These are phyloP conservation scores for Hysterangium stoloniferum DNA, from an alignment of 768 basidiomycete genomes.

Conservation along the genomic window DNA sequence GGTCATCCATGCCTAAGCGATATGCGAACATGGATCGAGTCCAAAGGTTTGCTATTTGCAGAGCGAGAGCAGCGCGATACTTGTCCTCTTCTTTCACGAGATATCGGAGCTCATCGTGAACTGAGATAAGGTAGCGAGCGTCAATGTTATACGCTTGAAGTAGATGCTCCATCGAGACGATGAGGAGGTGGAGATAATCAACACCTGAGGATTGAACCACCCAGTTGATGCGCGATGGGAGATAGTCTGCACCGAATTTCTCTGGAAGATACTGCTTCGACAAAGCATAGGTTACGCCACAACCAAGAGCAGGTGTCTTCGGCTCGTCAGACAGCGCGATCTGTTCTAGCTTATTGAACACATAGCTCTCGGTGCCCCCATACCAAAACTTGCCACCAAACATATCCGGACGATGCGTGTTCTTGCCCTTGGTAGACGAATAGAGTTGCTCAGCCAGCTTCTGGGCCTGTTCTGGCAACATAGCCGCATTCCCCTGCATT, in stretches of 20 bases:
- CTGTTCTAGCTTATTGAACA: constrained; percentile 97
- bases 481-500: constrained; percentile 72
- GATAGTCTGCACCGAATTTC: constrained; percentile 77
- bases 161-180: constrained; percentile 91
- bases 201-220: constrained; percentile 98
- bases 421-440: constrained; percentile 87
- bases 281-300: constrained; percentile 90
- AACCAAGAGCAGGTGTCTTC: constrained; percentile 88
- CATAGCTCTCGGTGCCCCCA: constrained; percentile 90
- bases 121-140: constrained; percentile 91
- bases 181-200: constrained; percentile 94
- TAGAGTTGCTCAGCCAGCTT: constrained; percentile 80
- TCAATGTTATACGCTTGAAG: constrained; percentile 72
- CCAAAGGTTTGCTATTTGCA: constrained; percentile 96
- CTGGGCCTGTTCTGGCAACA: constrained; percentile 73
- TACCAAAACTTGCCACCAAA: constrained; percentile 90
- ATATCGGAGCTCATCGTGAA: constrained; percentile 95
- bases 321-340: constrained; percentile 85
- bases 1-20: constrained; percentile 90
- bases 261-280: constrained; percentile 81
- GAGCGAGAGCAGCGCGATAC: constrained; percentile 83
- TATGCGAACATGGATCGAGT: constrained; percentile 86
- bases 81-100: constrained; percentile 83
- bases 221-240: constrained; percentile 98
- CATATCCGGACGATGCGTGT: constrained; percentile 65